These are phyloP conservation scores for Fusarium subglutinans DNA, from an alignment of 2,329 filamentous ascomycete species.

Conservation along the genomic window DNA sequence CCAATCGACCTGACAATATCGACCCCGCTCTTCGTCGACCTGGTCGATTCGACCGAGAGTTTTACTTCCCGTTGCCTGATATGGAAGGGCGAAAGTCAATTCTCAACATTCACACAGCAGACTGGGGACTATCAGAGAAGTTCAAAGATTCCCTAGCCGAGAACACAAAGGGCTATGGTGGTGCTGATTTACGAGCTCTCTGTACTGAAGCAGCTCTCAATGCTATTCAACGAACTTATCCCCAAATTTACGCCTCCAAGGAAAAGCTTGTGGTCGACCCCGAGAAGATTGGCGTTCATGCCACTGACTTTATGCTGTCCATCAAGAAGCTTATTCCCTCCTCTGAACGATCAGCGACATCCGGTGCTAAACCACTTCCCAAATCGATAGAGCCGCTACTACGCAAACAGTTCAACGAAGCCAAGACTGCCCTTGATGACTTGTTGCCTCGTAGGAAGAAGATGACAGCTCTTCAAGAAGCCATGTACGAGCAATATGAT, in stretches of 20 bases:
- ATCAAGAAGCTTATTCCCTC: slow-evolving; percentile 97
- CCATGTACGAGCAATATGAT: slow-evolving; percentile 87
- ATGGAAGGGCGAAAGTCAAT: slow-evolving; percentile 83
- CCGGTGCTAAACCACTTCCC: slow-evolving; percentile 83
- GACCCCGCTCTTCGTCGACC: slow-evolving; percentile 94
- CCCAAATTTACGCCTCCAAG: slow-evolving; percentile 92
- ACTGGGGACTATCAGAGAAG: slow-evolving; percentile 82
- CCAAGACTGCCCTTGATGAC: slow-evolving; percentile 75
- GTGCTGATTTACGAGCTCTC: slow-evolving; percentile 91
- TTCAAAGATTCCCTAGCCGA: slow-evolving; percentile 89
- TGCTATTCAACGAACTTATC: slow-evolving; percentile 93
- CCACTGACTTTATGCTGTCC: slow-evolving; percentile 96
- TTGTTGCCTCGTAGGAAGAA: slow-evolving; percentile 87
- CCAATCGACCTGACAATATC: slow-evolving; percentile 94
- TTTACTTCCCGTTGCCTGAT: slow-evolving; percentile 95
- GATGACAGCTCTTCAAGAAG: slow-evolving; percentile 90
- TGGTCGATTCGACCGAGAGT: slow-evolving; percentile 95
- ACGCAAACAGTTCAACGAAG: slow-evolving; percentile 73
- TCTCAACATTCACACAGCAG: slow-evolving; percentile 92
- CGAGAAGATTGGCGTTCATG: slow-evolving; percentile 82
- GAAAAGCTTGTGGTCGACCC: slow-evolving; percentile 92
- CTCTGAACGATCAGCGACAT: slow-evolving; percentile 88
- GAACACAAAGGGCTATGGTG: slow-evolving; percentile 94
- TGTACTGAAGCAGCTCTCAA: slow-evolving; percentile 97
- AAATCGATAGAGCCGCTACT: slow-evolving; percentile 84